Base-by-base conservation (phyloP, 1,284 basidiomycete genomes). In the Coniferiporia weirii region DNA sequence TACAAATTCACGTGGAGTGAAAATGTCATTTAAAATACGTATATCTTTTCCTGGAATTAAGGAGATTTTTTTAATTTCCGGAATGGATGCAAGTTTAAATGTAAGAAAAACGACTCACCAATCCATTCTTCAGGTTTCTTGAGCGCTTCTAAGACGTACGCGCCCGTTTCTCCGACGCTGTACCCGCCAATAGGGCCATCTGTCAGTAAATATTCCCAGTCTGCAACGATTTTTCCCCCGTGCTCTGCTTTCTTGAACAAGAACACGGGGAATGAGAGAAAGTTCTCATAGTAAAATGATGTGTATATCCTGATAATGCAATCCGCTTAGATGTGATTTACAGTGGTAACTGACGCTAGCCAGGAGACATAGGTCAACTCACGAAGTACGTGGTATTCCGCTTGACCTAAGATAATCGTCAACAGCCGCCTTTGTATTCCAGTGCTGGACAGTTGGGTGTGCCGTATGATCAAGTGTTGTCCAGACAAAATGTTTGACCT, bases 401-500 rank as follows among this genome's bases (percentile, higher is more conserved):
- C 63, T 62, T 10, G 51, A 56, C 55, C 61, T 59, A 10, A 66
- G 62, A 47, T 69, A 67, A 36, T 66, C 62, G 35, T 67, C 60
- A 34, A 69, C 63, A 17, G 47, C 55, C n/a, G 65, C 63, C 54
- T 69, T 69, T 51, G 64, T 63, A 55, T 68, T 63, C 57, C 66
- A 68, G 60, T 69, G 68, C 5, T 62, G 58, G 12, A 61, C 62
- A 13, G 15, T 35, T 7, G 54, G 40, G 17, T 57, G n/a, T 1
- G 3, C 45, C 12, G 46, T 35, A 45, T 65, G 57, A 20, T 66
- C 60, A 47, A 66, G 64, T 40, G 64, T 63, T 34, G 67, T 66
- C 61, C 64, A 67, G 19, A 71, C 65, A 38, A 71, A 66, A 47
- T 71, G 70, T 40, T 67, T 63, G 15, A 70, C 62, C n/a, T 65